Conservation (phyloP, 495 filamentous ascomycete species). For the Aspergillus steynii region DNA sequence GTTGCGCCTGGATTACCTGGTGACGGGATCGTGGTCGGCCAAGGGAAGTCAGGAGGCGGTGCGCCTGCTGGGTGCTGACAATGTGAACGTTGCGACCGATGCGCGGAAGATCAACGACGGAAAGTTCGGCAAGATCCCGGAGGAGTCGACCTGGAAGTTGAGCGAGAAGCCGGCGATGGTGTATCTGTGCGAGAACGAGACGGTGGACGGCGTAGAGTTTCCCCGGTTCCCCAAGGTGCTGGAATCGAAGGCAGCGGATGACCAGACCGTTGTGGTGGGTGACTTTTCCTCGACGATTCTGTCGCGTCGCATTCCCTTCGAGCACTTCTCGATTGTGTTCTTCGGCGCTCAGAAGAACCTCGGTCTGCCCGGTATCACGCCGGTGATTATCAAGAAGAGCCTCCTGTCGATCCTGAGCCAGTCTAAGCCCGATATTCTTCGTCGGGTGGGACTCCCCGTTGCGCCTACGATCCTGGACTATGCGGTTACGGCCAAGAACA, state of each 20-base stretch:
- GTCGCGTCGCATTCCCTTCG: conserved; percentile 63
- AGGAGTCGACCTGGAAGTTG: conserved; percentile 73
- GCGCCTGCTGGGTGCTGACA: conserved; percentile 70
- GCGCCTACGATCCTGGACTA: conserved; percentile 79
- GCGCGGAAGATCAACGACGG: conserved; percentile 67
- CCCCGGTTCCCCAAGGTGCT: conserved; percentile 68
- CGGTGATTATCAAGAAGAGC: conserved; percentile 75
- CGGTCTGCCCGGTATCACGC: conserved; percentile 80
- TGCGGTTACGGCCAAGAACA: conserved; percentile 78
- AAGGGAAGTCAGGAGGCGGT: conserved; percentile 88
- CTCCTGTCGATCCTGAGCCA: conserved; percentile 62
- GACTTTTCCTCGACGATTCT: conserved; percentile 81
- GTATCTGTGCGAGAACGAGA: conserved; percentile 92
- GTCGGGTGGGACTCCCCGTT: conserved; percentile 69
- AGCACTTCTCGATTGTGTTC: conserved; percentile 59
- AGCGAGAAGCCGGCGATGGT: conserved; percentile 72
- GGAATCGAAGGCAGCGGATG: conserved; percentile 50
- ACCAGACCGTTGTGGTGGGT: conserved; percentile 69
- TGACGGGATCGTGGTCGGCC: conserved; percentile 87
- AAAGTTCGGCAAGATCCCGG: conserved; percentile 86
- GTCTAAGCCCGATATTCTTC: conserved; percentile 62
- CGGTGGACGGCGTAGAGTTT: conserved; percentile 88
- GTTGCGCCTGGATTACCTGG: conserved; percentile 82
- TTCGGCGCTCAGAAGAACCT: conserved; percentile 76
- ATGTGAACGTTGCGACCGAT: conserved; percentile 79